phyloP scores from a whole-genome alignment of 768 basidiomycete genomes.

The Tricholoma sp. region DNA sequence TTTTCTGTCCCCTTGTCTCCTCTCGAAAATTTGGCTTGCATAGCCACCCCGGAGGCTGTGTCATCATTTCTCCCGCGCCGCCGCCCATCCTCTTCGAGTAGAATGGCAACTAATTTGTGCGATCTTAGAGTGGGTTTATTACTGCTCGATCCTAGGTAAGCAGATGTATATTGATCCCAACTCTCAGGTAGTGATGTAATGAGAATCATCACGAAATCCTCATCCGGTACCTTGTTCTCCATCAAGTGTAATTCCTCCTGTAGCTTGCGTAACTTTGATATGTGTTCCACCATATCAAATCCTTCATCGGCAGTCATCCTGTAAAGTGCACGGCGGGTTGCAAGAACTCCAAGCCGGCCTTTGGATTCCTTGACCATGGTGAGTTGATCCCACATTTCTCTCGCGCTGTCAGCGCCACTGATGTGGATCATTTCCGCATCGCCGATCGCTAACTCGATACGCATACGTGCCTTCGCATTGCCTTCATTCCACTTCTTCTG shows the following conservation, averaged over 20 bases:
- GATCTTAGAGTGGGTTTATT: conserved; percentile 8
- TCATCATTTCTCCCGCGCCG: neutral
- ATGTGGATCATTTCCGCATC: neutral
- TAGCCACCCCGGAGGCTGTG: neutral
- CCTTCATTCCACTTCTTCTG: conserved; percentile 9
- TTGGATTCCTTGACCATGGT: neutral
- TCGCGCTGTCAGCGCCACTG: neutral
- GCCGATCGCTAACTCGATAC: neutral
- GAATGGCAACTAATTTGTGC: conserved; percentile 18
- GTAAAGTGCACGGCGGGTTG: conserved; percentile 17
- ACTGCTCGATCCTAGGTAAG: conserved; percentile 18
- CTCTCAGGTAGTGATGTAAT: conserved; percentile 24
- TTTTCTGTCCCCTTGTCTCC: neutral
- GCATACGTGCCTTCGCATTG: conserved; percentile 12
- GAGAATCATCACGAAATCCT: conserved; percentile 27
- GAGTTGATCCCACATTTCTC: neutral
- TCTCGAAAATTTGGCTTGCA: neutral
- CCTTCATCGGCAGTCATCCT: conserved; percentile 19
- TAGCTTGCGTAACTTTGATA: conserved; percentile 16
- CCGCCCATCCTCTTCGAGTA: neutral
- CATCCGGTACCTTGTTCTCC: conserved; percentile 19
- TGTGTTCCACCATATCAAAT: conserved; percentile 22
- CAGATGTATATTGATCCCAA: conserved; percentile 22
- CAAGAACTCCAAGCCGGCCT: conserved; percentile 17
- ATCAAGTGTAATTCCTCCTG: conserved; percentile 23